phyloP scores from a whole-genome alignment of 352 stramenopile genomes.

The Globisporangium radiosum region DNA sequence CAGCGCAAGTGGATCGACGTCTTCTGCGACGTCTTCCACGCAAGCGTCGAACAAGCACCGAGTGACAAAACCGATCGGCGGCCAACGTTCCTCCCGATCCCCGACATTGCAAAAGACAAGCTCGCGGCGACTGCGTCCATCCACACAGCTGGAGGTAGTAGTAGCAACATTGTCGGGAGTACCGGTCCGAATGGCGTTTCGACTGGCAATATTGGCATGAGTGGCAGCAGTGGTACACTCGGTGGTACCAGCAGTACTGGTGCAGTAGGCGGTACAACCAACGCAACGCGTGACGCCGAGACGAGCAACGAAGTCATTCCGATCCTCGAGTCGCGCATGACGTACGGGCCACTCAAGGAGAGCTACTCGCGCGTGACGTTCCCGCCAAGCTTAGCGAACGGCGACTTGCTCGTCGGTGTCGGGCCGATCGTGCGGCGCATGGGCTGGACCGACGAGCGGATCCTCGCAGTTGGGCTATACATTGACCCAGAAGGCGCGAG shows the following conservation, averaged over 20 bases:
- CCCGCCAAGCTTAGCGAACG: slow-evolving; percentile 63
- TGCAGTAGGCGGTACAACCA: no score
- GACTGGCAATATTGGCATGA: slow-evolving; percentile 11
- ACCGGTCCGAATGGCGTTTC: not conserved
- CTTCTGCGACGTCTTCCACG: slow-evolving; percentile 71
- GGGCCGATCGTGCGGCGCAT: slow-evolving; percentile 69
- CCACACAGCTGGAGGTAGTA: slow-evolving; percentile 1
- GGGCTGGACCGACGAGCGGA: slow-evolving; percentile 79
- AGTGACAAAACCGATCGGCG: slow-evolving; percentile 54
- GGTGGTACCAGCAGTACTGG: no score
- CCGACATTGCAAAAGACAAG: slow-evolving; percentile 31
- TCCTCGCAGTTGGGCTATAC: slow-evolving; percentile 72
- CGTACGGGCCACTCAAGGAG: slow-evolving; percentile 64
- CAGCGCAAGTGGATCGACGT: slow-evolving; percentile 75
- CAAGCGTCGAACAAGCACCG: slow-evolving; percentile 51
- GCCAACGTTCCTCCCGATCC: slow-evolving; percentile 68
- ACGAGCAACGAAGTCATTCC: slow-evolving; percentile 31
- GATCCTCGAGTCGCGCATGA: slow-evolving; percentile 58
- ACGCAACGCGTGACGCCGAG: not conserved
- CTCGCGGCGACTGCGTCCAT: not conserved
- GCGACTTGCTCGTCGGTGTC: slow-evolving; percentile 67
- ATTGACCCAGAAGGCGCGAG: slow-evolving; percentile 58
- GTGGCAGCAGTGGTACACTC: slow-evolving; percentile 1
- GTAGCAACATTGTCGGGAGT: slow-evolving; percentile 12
- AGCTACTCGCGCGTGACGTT: slow-evolving; percentile 75